A percentile compares a stretch with the other conserved stretches of the same genome.
These are phyloP conservation scores for Elaeagnus macrophylla DNA, from an alignment of 306 rosid species.

Conservation along the genomic window DNA sequence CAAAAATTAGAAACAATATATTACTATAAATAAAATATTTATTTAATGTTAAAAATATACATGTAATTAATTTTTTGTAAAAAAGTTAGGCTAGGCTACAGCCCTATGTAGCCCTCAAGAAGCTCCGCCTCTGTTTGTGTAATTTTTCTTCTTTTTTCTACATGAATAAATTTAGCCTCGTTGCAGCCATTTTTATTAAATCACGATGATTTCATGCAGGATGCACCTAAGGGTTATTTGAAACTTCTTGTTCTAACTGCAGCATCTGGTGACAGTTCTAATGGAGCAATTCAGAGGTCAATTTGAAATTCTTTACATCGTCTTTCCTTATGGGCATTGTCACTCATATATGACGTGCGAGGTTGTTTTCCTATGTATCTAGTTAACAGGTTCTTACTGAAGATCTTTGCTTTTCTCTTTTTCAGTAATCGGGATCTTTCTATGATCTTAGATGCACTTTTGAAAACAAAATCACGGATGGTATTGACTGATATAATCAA, in stretches of 20 bases:
- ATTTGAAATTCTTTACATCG: constrained; percentile 4
- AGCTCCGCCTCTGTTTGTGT: too few species aligned
- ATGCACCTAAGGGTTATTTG: constrained; percentile 86
- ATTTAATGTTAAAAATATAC: too few species aligned
- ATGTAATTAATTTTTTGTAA: too few species aligned
- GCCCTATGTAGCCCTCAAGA: too few species aligned
- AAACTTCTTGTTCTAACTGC: constrained; percentile 92
- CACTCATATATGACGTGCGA: constrained; percentile 13
- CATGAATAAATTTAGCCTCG: too few species aligned
- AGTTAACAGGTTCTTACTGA: neutral
- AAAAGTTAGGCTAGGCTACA: too few species aligned
- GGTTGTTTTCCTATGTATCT: constrained; percentile 5
- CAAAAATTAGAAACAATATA: too few species aligned
- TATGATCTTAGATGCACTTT: constrained; percentile 92
- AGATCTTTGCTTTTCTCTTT: neutral
- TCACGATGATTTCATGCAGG: constrained; percentile 42
- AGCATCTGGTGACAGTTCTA: constrained; percentile 76
- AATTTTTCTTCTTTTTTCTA: too few species aligned
- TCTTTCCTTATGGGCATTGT: constrained; percentile 6
- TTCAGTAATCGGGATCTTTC: constrained; percentile 98
- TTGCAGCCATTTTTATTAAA: neutral
- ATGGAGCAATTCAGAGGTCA: constrained; percentile 92
- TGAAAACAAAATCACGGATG: constrained; percentile 84
- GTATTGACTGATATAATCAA: constrained; percentile 79
- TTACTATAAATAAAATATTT: too few species aligned